Evolutionary conservation across 2,329 filamentous ascomycete species (phyloP), one percentile per base, ranked within the genome.

Genomic region (Talaromyces atroroseus): DNA sequence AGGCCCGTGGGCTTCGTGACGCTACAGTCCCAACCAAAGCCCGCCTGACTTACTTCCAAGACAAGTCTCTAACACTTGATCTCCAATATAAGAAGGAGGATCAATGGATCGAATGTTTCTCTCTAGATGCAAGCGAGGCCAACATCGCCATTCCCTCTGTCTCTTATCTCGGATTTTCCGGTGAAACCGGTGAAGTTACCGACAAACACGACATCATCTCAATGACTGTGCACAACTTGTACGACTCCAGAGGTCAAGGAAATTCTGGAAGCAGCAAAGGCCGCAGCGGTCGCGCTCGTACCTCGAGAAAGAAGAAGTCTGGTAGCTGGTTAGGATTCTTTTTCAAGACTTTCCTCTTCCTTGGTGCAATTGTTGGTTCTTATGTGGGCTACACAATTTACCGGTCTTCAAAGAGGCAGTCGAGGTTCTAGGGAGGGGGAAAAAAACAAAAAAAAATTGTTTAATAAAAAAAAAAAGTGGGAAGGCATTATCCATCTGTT

Each of bases 201-300:
- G 94, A 99, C 77, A 96, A 96, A 80, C 92, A 96, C 80, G 94
- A 99, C 76, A 95, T 99, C 73, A 85, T 97, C 70, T 88, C 85
- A 51, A 82, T 99, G 65, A 80, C 85, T 61, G 87, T 92, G 57
- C 88, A 88, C 79, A 99, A 96, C 74, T 78, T 99, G 60, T 97
- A 97, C 78, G 85, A 82, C 59, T 48, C 63, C 55, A 61, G 66
- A 47, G 62, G 68, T 59, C 60, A 66, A 52, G 64, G 65, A 54
- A 62, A 65, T 36, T 66, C 64, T 38, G 60, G 64, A 52, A 8
- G 38, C 18, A 29, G 23, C 24, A 52, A 23, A 8, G 24, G n/a
- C 26, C 26, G 26, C 5, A 26, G 26, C 7, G 50, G 34, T 26
- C 55, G 50, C 42, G 67, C 63, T 60, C 56, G 62, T 16, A 62